Conservation (phyloP, 2,329 filamentous ascomycete species). For the Curvularia lunata region DNA sequence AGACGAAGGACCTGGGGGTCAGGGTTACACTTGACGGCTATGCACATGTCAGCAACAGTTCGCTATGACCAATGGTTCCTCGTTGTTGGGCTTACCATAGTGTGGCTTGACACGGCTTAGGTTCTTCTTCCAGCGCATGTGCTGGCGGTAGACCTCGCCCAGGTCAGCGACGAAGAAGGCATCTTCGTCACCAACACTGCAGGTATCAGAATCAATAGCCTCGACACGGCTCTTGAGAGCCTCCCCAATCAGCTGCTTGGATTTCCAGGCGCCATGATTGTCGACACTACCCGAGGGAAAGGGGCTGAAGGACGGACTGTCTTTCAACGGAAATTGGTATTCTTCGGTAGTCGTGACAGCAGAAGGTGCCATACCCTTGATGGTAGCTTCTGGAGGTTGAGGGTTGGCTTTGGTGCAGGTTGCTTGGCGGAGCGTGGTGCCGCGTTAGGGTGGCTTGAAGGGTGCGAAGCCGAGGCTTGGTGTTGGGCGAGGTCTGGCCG, state of each 20-base stretch:
- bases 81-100: conserved; percentile 70
- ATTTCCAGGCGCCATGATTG: conserved; percentile 58
- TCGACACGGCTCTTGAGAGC: conserved; percentile 86
- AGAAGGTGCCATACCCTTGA: conserved; percentile 75
- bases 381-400: conserved; percentile 33
- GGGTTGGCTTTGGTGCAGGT: conserved; percentile 16
- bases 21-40: conserved; percentile 98
- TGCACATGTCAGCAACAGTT: conserved; percentile 31
- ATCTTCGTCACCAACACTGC: conserved; percentile 92
- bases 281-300: conserved; percentile 45
- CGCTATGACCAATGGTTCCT: too few species aligned
- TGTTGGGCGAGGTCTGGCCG: conserved; percentile 89
- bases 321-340: conserved; percentile 51
- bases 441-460: conserved; percentile 93
- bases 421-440: conserved; percentile 34
- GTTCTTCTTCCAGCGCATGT: conserved; percentile 96
- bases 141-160: conserved; percentile 98
- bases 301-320: conserved; percentile 38
- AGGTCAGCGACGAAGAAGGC: conserved; percentile 98
- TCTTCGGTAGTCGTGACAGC: conserved; percentile 60
- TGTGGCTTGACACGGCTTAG: conserved; percentile 92
- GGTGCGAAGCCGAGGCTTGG: conserved; percentile 87
- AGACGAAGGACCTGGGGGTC: conserved; percentile 88
- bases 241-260: conserved; percentile 84
- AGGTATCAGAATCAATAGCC: conserved; percentile 83